Evolutionary conservation across 768 basidiomycete species (phyloP), one percentile per base, ranked within the genome.

Genomic region (Heimioporus sp.): DNA sequence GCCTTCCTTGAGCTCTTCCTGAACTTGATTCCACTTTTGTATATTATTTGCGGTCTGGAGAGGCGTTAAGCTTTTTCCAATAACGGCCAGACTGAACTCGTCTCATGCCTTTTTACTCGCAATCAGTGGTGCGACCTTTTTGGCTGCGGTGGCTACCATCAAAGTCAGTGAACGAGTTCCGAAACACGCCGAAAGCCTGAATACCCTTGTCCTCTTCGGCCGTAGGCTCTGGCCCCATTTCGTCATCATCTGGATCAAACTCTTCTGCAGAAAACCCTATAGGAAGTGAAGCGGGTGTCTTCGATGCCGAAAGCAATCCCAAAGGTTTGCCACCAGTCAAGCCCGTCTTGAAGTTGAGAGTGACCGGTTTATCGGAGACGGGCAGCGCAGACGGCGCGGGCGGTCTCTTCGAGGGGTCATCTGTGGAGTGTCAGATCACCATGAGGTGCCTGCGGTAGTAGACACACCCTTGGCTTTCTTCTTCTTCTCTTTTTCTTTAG

Each of bases 11-110:
- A 97, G 78, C 62, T 93, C 95, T 70, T 87, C 87, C 70, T 96
- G 92, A 10, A 95, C 91, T 73, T 87, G 87, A 66, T 95, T 98
- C 97, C 96, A 99, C 67, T 98, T 98, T 62, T 80, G 86, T 65
- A 99, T 98, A 62, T 94, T 93, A 67, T 81, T 89, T 44, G 81
- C 89, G 41, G 85, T 90, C 92, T 97, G 65, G 38, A 47, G 9
- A 43, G 15, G 52, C 24, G 47, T 56, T 40, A 61, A n/a, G 31
- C 46, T n/a, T 43, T 16, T 9, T 20, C 17, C 10, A 19, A 16
- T 15, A 30, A 43, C 13, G 17, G 41, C 8, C 6, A 46, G 11
- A 28, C 36, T 20, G 3, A 35, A 3, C 10, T 43, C 1, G 4
- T 28, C 53, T 56, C 69, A 35, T 60, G 87, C 92, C 85, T 92